Conservation (phyloP, 768 basidiomycete species). For the Hericium coralloides region DNA sequence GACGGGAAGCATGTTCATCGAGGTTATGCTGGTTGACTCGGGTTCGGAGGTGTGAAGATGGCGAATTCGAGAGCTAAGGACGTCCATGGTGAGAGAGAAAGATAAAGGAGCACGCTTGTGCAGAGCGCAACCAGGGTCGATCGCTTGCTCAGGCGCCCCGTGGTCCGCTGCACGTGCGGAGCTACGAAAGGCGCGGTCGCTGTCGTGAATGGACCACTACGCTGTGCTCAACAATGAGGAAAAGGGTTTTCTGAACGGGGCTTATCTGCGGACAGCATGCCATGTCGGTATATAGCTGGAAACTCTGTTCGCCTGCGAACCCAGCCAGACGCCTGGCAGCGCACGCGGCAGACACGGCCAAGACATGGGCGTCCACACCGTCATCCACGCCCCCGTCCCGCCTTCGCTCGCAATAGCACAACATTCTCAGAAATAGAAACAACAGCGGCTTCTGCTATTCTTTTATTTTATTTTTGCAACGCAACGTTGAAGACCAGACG, state of each 20-base stretch:
- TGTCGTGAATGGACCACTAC: background rate
- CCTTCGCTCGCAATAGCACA: background rate
- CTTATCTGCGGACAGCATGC: too few relatives aligned
- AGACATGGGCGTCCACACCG: too few relatives aligned
- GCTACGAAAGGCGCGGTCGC: background rate
- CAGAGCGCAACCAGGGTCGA: too few relatives aligned
- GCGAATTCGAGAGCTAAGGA: background rate
- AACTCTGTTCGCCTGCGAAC: too few relatives aligned
- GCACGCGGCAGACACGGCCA: too few relatives aligned
- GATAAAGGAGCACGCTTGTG: background rate
- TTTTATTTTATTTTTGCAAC: background rate
- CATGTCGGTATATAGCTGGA: too few relatives aligned
- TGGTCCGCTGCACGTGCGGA: too few relatives aligned
- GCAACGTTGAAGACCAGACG: background rate
- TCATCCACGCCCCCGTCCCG: background rate
- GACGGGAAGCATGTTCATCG: slow-evolving; percentile 35
- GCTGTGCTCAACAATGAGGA: background rate
- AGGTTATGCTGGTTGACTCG: background rate
- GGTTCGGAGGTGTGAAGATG: background rate
- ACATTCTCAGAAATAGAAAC: too few relatives aligned
- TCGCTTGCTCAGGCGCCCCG: too few relatives aligned
- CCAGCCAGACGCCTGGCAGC: too few relatives aligned
- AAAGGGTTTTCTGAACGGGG: too few relatives aligned
- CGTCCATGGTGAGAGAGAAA: background rate
- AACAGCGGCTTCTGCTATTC: background rate